Conservation (phyloP, 805 yeast species). For the Tetrapisispora pingtungensis region DNA sequence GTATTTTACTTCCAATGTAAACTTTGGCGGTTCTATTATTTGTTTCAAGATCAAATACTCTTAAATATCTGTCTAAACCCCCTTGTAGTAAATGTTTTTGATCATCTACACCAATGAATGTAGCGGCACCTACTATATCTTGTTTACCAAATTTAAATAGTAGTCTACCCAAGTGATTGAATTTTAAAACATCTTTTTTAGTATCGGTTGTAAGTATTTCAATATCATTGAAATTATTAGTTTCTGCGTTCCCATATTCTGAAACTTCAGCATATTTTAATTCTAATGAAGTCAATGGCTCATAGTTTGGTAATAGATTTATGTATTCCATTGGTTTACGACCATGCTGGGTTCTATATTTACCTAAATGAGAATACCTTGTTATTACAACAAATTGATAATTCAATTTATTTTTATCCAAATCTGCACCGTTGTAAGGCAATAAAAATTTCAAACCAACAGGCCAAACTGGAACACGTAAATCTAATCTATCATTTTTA, state of each 20-base stretch:
- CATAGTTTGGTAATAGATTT: constrained; percentile 22
- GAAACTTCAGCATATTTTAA: constrained; percentile 9
- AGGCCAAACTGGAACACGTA: constrained; percentile 74
- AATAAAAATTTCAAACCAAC: constrained; percentile 40
- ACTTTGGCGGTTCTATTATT: constrained; percentile 58
- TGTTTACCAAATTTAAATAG: constrained; percentile 70
- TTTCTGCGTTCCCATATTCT: constrained; percentile 15
- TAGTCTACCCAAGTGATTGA: constrained; percentile 42
- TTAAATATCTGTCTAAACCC: constrained; percentile 77
- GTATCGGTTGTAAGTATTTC: constrained; percentile 64
- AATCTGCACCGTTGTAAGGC: constrained; percentile 29
- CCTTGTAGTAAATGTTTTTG: constrained; percentile 55
- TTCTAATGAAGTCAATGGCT: constrained; percentile 18
- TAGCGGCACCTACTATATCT: constrained; percentile 51
- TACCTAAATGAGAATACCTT: constrained; percentile 44
- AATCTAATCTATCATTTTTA: constrained; percentile 64
- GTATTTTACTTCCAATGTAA: constrained; percentile 62
- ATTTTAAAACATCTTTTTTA: constrained; percentile 52
- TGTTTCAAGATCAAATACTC: constrained; percentile 57
- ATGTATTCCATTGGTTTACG: constrained; percentile 48
- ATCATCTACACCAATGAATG: constrained; percentile 15
- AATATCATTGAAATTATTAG: constrained; percentile 17
- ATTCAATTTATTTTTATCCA: constrained; percentile 23
- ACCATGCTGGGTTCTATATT: constrained; percentile 59
- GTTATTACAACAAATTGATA: constrained; percentile 55